These are phyloP conservation scores for Diaporthe batatas DNA, from an alignment of 2,329 filamentous ascomycete species.

Conservation along the genomic window DNA sequence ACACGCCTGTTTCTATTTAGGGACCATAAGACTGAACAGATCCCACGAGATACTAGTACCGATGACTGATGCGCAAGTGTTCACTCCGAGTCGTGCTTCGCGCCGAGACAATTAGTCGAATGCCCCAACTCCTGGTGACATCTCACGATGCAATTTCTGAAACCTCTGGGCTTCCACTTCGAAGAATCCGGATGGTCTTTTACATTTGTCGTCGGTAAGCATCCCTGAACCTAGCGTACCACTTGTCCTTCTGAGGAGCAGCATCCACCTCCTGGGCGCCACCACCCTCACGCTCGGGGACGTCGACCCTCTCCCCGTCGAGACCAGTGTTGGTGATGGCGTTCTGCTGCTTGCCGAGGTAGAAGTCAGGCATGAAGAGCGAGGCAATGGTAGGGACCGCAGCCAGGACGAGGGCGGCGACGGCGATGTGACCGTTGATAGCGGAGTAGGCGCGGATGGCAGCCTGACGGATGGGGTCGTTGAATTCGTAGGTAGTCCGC, in stretches of 20 bases:
- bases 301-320: conserved; percentile 30
- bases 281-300: conserved; percentile 15
- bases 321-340: conserved; percentile 45
- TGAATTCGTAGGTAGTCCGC: conserved; percentile 50
- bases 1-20: neutral
- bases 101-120: neutral
- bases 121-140: neutral
- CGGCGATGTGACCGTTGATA: conserved; percentile 54
- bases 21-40: neutral
- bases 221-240: conserved; percentile 21
- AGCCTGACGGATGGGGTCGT: conserved; percentile 53
- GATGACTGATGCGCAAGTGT: neutral
- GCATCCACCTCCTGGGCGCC: neutral
- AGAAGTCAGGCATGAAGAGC: conserved; percentile 57
- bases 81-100: neutral
- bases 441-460: conserved; percentile 54
- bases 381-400: conserved; percentile 52
- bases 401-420: conserved; percentile 50
- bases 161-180: neutral
- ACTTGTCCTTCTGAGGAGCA: conserved; percentile 13
- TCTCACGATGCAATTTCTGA: neutral
- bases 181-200: neutral
- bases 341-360: conserved; percentile 46
- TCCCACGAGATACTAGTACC: neutral
- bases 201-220: conserved; percentile 30